Evolutionary conservation across 2,329 filamentous ascomycete genomes (phyloP), one percentile per base, ranked within the genome.

Genomic region (Fusarium sp.): DNA sequence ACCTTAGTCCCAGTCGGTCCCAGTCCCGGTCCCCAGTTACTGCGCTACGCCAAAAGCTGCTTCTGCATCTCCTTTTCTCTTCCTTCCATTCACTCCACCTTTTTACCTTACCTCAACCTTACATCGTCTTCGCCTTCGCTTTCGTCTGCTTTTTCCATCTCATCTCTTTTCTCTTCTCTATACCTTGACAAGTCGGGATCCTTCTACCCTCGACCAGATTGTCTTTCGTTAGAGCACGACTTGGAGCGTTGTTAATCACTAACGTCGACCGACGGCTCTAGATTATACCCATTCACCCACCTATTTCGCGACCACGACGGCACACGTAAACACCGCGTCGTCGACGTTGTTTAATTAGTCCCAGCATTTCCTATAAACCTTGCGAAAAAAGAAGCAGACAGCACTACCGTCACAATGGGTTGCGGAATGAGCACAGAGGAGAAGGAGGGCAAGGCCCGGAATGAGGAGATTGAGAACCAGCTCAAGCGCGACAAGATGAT

Each of bases 401-500:
- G 70, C 62, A 70, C 76, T 70, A 79, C 84, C 85, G 87, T 83
- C 92, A 95, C 88, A 81, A 99, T 99, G 96, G 96, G 96, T 91
- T 99, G 96, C 85, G 96, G 96, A 87, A 97, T 98, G 94, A 98
- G 96, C 85, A 98, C 96, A 83, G 96, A 98, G 89, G 96, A 98
- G 88, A 98, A 98, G 93, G 96, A 98, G 95, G 96, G 96, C 87
- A 98, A 98, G 94, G 94, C 95, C 89, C 93, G 96, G 80, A 98
- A 99, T 84, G 96, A 99, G 90, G 96, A 98, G 91, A 99, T 99
- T 82, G 96, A 99, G 87, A 98, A 98, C 85, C 96, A 98, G 89
- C 89, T 98, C 83, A 98, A 98, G 91, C 91, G 94, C 84, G 96
- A 99, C 83, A 97, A 97, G 87, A 94, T 98, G 94, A 93, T 97